Conservation (phyloP, 768 basidiomycete genomes). For the Psilocybe cubensis region DNA sequence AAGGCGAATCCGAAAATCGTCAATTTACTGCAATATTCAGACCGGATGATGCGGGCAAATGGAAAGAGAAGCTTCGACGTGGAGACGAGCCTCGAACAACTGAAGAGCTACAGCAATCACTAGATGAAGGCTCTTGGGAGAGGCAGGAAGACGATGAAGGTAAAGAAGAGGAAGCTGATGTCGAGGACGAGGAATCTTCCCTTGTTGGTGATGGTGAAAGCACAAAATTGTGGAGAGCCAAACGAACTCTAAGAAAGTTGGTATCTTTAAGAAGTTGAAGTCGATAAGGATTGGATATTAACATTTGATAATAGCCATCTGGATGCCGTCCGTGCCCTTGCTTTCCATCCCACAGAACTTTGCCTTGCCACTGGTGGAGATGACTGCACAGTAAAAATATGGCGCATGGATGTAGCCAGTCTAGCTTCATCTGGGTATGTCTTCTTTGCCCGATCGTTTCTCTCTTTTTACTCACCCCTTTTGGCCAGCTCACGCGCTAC, state of each 20-base stretch:
- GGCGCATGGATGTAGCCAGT: constrained; percentile 83
- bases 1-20: constrained; percentile 51
- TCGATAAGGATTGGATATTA: constrained; percentile 14
- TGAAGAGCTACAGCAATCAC: constrained; percentile 38
- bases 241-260: constrained; percentile 87
- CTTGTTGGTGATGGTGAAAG: constrained; percentile 71
- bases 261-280: constrained; percentile 36
- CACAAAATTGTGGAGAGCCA: constrained; percentile 82
- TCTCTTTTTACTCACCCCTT: constrained; percentile 17
- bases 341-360: constrained; percentile 86
- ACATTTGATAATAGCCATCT: constrained; percentile 67
- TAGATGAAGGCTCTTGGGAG: constrained; percentile 54
- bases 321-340: constrained; percentile 88
- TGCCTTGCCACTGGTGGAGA: constrained; percentile 93
- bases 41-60: constrained; percentile 84
- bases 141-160: constrained; percentile 65
- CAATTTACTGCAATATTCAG: constrained; percentile 83
- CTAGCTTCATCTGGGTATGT: constrained; percentile 81
- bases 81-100: constrained; percentile 51
- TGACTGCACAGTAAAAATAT: constrained; percentile 94
- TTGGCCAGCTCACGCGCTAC: constrained; percentile 62
- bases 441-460: constrained; percentile 13
- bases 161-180: constrained; percentile 72
- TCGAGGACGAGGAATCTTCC: constrained; percentile 66
- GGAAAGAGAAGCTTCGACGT: constrained; percentile 78